Percentiles rank a stretch among this genome's conserved stretches.
Conservation (phyloP, 345 rosid species). For the Hypericum androsaemum region DNA sequence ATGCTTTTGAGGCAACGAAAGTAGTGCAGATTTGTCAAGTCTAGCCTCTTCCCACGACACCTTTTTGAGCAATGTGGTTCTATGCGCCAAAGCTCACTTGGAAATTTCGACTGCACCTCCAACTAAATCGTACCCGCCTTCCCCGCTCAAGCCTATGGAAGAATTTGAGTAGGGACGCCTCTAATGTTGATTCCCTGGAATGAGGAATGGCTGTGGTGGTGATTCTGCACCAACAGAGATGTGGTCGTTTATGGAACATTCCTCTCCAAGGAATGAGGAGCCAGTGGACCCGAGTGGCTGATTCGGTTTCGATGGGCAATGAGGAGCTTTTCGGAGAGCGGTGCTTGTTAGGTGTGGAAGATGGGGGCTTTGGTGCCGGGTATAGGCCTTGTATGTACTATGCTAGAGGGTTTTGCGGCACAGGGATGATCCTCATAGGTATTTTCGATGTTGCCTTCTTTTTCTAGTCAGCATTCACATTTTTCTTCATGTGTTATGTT, state of each 20-base stretch:
- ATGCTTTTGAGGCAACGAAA: constrained; percentile 55
- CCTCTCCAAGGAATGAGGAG: constrained; percentile 44
- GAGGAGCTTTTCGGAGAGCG: constrained; percentile 82
- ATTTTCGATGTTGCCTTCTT: constrained; percentile 6
- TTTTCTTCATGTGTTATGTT: too few relatives aligned
- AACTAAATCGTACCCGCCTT: constrained; percentile 8
- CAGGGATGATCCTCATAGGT: constrained; percentile 67
- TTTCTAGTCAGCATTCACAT: not conserved
- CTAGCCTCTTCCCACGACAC: constrained; percentile 60
- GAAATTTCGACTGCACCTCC: constrained; percentile 49
- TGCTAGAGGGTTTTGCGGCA: constrained; percentile 62
- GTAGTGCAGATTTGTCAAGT: constrained; percentile 62
- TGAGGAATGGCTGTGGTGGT: constrained; percentile 15
- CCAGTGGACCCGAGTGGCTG: constrained; percentile 27
- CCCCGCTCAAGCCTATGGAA: constrained; percentile 36
- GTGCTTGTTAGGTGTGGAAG: constrained; percentile 49
- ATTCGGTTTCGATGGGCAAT: constrained; percentile 23
- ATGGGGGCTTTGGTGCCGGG: constrained; percentile 34
- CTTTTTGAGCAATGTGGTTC: constrained; percentile 43
- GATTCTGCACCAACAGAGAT: constrained; percentile 13
- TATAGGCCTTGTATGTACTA: constrained; percentile 59
- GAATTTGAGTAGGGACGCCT: too few relatives aligned
- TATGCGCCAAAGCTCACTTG: constrained; percentile 52
- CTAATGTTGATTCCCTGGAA: constrained; percentile 25
- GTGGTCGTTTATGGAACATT: constrained; percentile 72